Evolutionary conservation across 805 yeast species (phyloP).

Genomic region (Pichia sporocuriosa): DNA sequence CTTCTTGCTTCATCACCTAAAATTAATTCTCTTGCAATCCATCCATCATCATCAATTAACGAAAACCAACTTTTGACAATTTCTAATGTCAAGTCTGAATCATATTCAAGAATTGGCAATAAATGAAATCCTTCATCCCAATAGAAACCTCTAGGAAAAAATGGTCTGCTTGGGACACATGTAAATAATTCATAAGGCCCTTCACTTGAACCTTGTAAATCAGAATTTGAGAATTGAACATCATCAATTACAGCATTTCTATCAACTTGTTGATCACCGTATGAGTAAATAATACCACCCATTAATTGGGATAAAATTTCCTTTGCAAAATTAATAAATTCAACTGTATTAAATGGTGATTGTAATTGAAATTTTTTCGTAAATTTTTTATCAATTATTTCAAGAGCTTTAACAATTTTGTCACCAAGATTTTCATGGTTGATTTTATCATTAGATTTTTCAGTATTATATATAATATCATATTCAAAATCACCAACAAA

Average conservation of each 20-base stretch:
- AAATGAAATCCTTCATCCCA: conserved; percentile 99
- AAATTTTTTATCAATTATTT: conserved; percentile 48
- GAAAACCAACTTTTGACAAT: conserved; percentile 83
- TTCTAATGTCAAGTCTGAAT: conserved; percentile 73
- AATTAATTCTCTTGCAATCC: conserved; percentile 96
- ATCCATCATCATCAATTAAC: conserved; percentile 82
- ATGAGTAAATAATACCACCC: conserved; percentile 86
- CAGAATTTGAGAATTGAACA: conserved; percentile 52
- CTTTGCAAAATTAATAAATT: conserved; percentile 56
- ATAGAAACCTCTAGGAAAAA: conserved; percentile 93
- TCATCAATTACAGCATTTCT: conserved; percentile 61
- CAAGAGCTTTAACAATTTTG: conserved; percentile 29
- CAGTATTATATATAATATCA: conserved; percentile 55
- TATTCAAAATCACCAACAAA: conserved; percentile 73
- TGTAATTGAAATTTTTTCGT: conserved; percentile 40
- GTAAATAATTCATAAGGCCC: conserved; percentile 77
- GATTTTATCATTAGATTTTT: conserved; percentile 36
- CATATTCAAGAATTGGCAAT: conserved; percentile 74
- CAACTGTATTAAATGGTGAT: conserved; percentile 43
- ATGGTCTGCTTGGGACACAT: conserved; percentile 85
- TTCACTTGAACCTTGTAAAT: conserved; percentile 48
- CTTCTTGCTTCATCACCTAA: conserved; percentile 86
- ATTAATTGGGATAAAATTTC: conserved; percentile 74
- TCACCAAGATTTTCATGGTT: conserved; percentile 30
- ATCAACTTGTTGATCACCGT: conserved; percentile 81